phyloP scores from a whole-genome alignment of 208 protist genomes.

The Herpetomonas samuelpessoai region DNA sequence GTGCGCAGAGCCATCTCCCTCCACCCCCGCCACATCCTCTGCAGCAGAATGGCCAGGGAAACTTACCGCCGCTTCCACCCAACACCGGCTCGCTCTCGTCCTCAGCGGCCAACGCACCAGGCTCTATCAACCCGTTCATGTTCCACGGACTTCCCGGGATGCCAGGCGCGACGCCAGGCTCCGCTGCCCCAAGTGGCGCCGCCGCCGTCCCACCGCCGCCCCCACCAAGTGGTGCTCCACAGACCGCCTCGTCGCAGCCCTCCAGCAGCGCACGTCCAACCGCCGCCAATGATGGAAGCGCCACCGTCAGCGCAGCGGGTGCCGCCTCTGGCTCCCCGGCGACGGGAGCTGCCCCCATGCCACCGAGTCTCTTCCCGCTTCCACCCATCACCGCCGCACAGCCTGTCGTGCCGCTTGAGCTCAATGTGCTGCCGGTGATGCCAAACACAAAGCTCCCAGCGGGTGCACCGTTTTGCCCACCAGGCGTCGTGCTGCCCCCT shows the following conservation, averaged over 20 bases:
- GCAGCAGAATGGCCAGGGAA: no score
- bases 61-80: no score
- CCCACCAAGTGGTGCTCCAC: no score
- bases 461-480: constrained; percentile 55
- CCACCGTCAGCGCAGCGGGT: no score
- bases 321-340: background rate
- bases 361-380: background rate
- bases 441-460: constrained; percentile 43
- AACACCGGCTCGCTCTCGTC: no score
- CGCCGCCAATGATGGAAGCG: no score
- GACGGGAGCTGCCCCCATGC: background rate
- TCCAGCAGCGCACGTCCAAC: background rate
- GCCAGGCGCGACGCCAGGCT: background rate
- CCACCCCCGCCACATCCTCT: constrained; percentile 4
- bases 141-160: background rate
- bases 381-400: constrained; percentile 3
- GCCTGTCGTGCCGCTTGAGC: constrained; percentile 22
- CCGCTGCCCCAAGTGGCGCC: background rate
- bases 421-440: constrained; percentile 33
- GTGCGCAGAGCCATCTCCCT: constrained; percentile 15
- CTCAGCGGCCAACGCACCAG: no score
- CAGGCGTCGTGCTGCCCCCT: constrained; percentile 39
- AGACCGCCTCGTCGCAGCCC: no score
- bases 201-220: background rate
- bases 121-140: background rate